Evolutionary conservation across 805 yeast species (phyloP).

Genomic region (Wickerhamiella slavikovae): DNA sequence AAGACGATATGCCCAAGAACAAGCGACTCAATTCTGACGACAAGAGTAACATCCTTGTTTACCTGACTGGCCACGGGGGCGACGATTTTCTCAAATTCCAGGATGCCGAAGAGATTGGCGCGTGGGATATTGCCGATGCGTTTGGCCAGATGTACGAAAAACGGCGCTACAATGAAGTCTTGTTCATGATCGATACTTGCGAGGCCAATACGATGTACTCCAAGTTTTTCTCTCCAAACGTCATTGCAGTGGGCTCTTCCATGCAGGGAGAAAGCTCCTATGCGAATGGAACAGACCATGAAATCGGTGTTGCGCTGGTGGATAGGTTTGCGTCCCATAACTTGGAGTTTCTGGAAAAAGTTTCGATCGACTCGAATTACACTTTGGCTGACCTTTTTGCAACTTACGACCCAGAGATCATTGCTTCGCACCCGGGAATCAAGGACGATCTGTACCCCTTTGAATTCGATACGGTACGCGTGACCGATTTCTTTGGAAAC

Average conservation of each 20-base stretch:
- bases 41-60: constrained; percentile 79
- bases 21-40: constrained; percentile 84
- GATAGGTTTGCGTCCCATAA: constrained; percentile 90
- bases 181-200: constrained; percentile 96
- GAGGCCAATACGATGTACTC: constrained; percentile 98
- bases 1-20: constrained; percentile 78
- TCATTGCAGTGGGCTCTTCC: constrained; percentile 83
- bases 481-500: constrained; percentile 90
- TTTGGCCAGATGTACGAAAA: constrained; percentile 94
- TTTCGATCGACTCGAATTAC: constrained; percentile 50
- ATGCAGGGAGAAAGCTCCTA: constrained; percentile 74
- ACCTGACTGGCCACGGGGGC: constrained; percentile 98
- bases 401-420: constrained; percentile 62
- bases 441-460: constrained; percentile 59
- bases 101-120: constrained; percentile 93
- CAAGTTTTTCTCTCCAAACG: constrained; percentile 76
- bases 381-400: constrained; percentile 74
- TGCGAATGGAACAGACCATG: constrained; percentile 89
- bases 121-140: constrained; percentile 92
- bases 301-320: constrained; percentile 92
- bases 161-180: constrained; percentile 81
- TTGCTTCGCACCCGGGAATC: constrained; percentile 88
- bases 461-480: constrained; percentile 41
- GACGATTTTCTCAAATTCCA: constrained; percentile 92
- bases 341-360: constrained; percentile 50